A percentile compares a stretch with the other conserved stretches of the same genome.
These are phyloP conservation scores for Xylariaceae sp. DNA, from an alignment of 2,329 filamentous ascomycete species.

Conservation along the genomic window DNA sequence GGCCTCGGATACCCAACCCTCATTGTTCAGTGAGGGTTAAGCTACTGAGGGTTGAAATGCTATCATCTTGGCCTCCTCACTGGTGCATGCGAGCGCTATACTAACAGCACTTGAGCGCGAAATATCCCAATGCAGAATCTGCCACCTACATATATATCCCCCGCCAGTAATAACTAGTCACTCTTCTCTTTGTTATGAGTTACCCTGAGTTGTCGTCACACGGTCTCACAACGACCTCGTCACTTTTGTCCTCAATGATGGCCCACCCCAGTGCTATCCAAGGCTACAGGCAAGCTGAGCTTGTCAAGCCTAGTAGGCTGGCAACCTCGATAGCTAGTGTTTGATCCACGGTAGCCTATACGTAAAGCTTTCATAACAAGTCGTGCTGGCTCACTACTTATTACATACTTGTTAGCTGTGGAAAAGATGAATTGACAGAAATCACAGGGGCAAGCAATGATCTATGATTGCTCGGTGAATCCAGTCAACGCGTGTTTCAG, in stretches of 20 bases:
- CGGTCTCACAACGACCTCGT: neutral
- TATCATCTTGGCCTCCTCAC: neutral
- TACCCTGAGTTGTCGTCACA: neutral
- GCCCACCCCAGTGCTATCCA: neutral
- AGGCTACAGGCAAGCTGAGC: neutral
- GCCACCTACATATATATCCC: neutral
- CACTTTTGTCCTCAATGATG: neutral
- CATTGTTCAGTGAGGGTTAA: neutral
- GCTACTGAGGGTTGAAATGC: neutral
- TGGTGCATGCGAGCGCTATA: neutral
- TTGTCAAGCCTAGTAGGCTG: neutral
- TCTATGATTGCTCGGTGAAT: neutral
- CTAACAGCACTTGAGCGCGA: no score
- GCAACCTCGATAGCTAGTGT: neutral
- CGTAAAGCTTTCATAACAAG: neutral
- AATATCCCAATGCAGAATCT: neutral
- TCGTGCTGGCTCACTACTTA: neutral
- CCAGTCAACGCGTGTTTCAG: neutral
- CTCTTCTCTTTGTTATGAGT: neutral
- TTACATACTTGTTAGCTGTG: neutral
- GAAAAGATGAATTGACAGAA: neutral
- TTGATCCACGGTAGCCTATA: neutral
- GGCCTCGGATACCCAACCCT: neutral
- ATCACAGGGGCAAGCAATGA: neutral
- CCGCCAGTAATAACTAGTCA: neutral